phyloP scores from a whole-genome alignment of 495 filamentous ascomycete species.

The Bombardia bombarda region DNA sequence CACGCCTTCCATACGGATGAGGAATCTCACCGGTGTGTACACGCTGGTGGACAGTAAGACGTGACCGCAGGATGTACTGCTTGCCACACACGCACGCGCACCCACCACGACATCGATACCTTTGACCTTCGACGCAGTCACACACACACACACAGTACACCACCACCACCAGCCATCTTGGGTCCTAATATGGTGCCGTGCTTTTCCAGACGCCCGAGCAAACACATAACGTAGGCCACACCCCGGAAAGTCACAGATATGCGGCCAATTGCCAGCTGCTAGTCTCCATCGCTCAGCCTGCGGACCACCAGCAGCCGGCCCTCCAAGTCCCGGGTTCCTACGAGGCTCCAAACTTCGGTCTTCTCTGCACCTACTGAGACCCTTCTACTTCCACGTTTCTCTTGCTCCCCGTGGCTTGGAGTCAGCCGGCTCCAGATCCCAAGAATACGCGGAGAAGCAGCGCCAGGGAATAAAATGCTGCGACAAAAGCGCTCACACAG shows the following conservation, averaged over 20 bases:
- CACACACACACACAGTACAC: neutral
- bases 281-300: too few species aligned
- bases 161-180: neutral
- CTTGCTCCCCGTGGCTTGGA: too few species aligned
- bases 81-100: conserved; percentile 39
- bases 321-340: too few species aligned
- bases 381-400: too few species aligned
- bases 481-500: too few species aligned
- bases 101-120: neutral
- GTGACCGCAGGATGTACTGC: conserved; percentile 95
- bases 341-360: too few species aligned
- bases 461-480: too few species aligned
- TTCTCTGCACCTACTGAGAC: too few species aligned
- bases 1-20: conserved; percentile 93
- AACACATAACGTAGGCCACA: too few species aligned
- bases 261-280: conserved; percentile 79
- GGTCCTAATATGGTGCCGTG: conserved; percentile 1
- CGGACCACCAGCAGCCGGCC: too few species aligned
- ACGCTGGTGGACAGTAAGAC: conserved; percentile 87
- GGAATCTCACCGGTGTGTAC: conserved; percentile 98
- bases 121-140: neutral
- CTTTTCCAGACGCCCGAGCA: neutral
- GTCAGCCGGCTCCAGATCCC: too few species aligned
- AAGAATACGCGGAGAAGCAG: too few species aligned
- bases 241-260: conserved; percentile 85